Conservation (phyloP, 2,329 filamentous ascomycete genomes). For the Periglandula ipomoeae region DNA sequence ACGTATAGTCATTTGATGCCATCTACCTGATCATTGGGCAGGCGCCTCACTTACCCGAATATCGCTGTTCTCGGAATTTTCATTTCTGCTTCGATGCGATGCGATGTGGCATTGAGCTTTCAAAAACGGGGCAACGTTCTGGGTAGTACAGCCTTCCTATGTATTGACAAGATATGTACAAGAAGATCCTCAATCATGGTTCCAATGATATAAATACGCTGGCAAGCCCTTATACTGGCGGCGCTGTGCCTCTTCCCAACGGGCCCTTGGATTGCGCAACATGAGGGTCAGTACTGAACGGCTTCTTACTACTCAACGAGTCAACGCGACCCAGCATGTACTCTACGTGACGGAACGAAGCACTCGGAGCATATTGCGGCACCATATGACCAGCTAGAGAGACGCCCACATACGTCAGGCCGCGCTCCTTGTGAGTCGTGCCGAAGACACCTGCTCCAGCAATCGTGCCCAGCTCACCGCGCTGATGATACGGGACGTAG, state of each 20-base stretch:
- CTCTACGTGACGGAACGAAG: slow-evolving; percentile 63
- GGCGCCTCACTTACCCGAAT: no score
- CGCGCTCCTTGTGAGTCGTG: slow-evolving; percentile 60
- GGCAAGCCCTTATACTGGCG: background rate
- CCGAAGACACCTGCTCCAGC: slow-evolving; percentile 57
- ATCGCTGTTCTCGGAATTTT: no score
- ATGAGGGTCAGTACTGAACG: background rate
- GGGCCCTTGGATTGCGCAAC: background rate
- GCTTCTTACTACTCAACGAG: slow-evolving; percentile 27
- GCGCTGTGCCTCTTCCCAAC: background rate
- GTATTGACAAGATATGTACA: no score
- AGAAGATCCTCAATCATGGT: no score
- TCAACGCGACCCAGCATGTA: slow-evolving; percentile 63
- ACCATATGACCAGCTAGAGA: slow-evolving; percentile 57
- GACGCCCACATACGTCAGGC: slow-evolving; percentile 60
- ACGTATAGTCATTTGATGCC: no score
- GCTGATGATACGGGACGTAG: slow-evolving; percentile 46
- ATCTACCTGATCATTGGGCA: no score
- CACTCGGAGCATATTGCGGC: slow-evolving; percentile 58
- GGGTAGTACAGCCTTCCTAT: no score
- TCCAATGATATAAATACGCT: background rate
- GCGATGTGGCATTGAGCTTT: no score
- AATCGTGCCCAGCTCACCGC: slow-evolving; percentile 24
- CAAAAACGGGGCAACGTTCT: no score
- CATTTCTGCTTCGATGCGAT: no score